These are phyloP conservation scores for Solanum tarapatanum DNA, from an alignment of 257 asterid species.

Conservation along the genomic window DNA sequence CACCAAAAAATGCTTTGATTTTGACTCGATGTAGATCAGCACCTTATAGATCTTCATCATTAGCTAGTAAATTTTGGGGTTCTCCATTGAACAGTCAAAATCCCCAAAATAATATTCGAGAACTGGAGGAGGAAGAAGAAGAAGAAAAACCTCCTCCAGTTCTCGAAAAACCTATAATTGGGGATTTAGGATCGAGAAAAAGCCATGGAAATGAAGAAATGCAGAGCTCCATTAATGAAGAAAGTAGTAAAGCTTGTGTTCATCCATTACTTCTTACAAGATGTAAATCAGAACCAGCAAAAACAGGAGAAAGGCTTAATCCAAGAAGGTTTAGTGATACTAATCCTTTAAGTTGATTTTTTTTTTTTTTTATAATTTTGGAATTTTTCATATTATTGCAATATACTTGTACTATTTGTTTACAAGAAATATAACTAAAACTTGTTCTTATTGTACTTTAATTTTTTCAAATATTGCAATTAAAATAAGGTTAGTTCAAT, in stretches of 20 bases:
- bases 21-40: conserved; percentile 94
- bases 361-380: neutral
- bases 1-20: conserved; percentile 59
- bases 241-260: conserved; percentile 1
- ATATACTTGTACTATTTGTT: neutral
- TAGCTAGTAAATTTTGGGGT: conserved; percentile 65
- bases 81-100: conserved; percentile 23
- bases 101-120: neutral
- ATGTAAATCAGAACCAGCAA: conserved; percentile 86
- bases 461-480: neutral
- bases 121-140: neutral
- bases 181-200: conserved; percentile 13
- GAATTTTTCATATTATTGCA: neutral
- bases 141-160: neutral
- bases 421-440: neutral
- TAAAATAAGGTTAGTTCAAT: neutral
- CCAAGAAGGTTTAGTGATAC: conserved; percentile 34
- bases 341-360: neutral
- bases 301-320: conserved; percentile 53
- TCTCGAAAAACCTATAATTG: conserved; percentile 7
- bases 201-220: conserved; percentile 10
- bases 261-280: conserved; percentile 66
- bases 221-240: neutral
- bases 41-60: conserved; percentile 83
- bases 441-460: neutral